Evolutionary conservation across 129 eudicot species (phyloP).

Genomic region (Arctium minus): DNA sequence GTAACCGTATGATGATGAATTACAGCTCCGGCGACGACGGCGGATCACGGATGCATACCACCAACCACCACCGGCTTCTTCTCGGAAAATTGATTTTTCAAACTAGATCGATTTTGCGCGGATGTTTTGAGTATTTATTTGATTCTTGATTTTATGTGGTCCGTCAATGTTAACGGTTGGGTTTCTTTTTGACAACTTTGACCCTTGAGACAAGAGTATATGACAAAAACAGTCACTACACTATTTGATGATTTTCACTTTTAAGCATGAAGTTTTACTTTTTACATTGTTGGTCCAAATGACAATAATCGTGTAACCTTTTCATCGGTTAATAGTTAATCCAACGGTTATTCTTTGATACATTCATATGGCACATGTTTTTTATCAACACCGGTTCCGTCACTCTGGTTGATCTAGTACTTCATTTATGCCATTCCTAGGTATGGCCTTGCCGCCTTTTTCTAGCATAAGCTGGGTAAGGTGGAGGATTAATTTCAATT

Average conservation of each 20-base stretch:
- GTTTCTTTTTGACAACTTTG: not conserved
- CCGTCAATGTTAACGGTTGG: not conserved
- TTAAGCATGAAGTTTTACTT: not conserved
- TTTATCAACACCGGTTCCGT: too few species aligned
- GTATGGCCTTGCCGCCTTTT: too few species aligned
- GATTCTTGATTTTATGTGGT: not conserved
- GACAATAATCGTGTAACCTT: not conserved
- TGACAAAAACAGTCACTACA: not conserved
- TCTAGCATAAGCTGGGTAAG: too few species aligned
- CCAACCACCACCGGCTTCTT: constrained; percentile 3
- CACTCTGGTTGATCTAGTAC: too few species aligned
- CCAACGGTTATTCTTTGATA: not conserved
- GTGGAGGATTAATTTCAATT: too few species aligned
- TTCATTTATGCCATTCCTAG: too few species aligned
- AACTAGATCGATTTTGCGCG: not conserved
- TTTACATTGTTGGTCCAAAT: not conserved
- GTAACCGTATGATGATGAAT: not conserved
- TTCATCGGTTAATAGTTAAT: not conserved
- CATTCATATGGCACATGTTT: not conserved
- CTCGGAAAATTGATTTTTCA: not conserved
- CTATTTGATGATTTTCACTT: not conserved
- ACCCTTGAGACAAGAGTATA: not conserved
- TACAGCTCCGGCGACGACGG: not conserved
- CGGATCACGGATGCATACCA: not conserved
- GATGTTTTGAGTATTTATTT: not conserved